Evolutionary conservation across 345 rosid genomes (phyloP), one percentile per base, ranked within the genome.

Genomic region (Streptanthus diversifolius): DNA sequence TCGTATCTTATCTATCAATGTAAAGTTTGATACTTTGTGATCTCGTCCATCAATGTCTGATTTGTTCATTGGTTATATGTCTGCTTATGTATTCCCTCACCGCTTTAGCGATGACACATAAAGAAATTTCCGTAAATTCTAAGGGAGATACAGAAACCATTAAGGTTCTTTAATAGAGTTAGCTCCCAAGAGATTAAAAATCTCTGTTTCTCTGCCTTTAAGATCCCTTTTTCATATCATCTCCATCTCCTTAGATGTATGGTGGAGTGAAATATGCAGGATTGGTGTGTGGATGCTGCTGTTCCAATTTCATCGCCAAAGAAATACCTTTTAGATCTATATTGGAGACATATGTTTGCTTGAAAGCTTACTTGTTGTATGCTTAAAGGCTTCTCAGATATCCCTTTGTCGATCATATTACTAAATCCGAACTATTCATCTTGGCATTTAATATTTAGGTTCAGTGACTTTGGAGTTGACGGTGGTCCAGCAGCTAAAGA

Each of bases 401-500:
- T 15, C 9, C 24, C 0, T 17, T 57, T 56, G 19, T 53, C 4
- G 10, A 65, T 36, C 10, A 49, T 61, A 33, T 51, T 61, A 49
- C 61, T 14, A 2, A 52, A 52, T 40, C 5, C 9, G 13, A 70
- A 62, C 17, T 13, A 11, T 72, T 53, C 21, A 14, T 49, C 7
- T 61, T 13, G n/a, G 39, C 5, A 24, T 25, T 36, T 63, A 11
- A 44, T 60, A 19, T 25, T 0, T 67, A 78, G 81, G 81, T 78
- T 68, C 74, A 78, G 17, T 82, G 98, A 91, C 61, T 91, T 91
- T 76, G 95, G 85, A 33, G 63, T 61, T 10, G 86, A 93, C 68
- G 98, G 98, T 51, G 98, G 96, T 47, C 92, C 89, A 68, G 96
- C 95, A 14, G 95, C 91, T 3, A 85, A 80, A 80, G 92, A 88